These are phyloP conservation scores for Phlegmacium glaucopus DNA, from an alignment of 768 basidiomycete genomes.

Conservation along the genomic window DNA sequence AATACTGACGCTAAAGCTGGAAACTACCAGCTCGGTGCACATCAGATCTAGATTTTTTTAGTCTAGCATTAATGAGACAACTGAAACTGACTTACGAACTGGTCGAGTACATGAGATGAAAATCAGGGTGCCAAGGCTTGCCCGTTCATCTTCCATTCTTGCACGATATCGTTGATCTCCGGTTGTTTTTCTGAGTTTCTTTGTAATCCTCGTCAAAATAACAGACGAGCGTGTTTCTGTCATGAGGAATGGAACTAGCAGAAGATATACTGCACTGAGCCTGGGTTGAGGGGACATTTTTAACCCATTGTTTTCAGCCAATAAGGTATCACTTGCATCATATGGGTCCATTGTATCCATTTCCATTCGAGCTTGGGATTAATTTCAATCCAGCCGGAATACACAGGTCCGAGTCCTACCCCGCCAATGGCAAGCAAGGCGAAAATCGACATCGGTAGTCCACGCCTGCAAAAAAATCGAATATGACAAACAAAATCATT, in stretches of 20 bases:
- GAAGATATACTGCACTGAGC: slow-evolving; percentile 45
- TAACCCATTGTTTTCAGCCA: background rate
- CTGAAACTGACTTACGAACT: slow-evolving; percentile 47
- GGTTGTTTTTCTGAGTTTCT: slow-evolving; percentile 58
- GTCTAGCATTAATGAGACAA: background rate
- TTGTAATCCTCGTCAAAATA: slow-evolving; percentile 63
- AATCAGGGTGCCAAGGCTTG: slow-evolving; percentile 54
- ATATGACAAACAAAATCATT: background rate
- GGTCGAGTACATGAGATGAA: slow-evolving; percentile 70
- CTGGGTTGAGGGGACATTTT: slow-evolving; percentile 26
- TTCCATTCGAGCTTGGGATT: slow-evolving; percentile 23
- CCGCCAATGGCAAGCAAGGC: slow-evolving; percentile 54
- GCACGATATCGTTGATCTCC: slow-evolving; percentile 63
- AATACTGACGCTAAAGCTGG: slow-evolving; percentile 63
- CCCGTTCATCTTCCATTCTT: slow-evolving; percentile 60
- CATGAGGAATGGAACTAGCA: slow-evolving; percentile 57
- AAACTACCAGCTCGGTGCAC: slow-evolving; percentile 70
- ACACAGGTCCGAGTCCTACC: slow-evolving; percentile 21
- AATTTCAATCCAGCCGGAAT: slow-evolving; percentile 28
- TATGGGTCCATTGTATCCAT: slow-evolving; percentile 29
- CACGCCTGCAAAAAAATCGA: slow-evolving; percentile 47
- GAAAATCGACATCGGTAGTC: slow-evolving; percentile 77
- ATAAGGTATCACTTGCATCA: slow-evolving; percentile 20
- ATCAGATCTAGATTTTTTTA: slow-evolving; percentile 45
- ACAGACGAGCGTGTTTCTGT: slow-evolving; percentile 73